These are phyloP conservation scores for Apiospora koreana DNA, from an alignment of 2,329 filamentous ascomycete species.

Conservation along the genomic window DNA sequence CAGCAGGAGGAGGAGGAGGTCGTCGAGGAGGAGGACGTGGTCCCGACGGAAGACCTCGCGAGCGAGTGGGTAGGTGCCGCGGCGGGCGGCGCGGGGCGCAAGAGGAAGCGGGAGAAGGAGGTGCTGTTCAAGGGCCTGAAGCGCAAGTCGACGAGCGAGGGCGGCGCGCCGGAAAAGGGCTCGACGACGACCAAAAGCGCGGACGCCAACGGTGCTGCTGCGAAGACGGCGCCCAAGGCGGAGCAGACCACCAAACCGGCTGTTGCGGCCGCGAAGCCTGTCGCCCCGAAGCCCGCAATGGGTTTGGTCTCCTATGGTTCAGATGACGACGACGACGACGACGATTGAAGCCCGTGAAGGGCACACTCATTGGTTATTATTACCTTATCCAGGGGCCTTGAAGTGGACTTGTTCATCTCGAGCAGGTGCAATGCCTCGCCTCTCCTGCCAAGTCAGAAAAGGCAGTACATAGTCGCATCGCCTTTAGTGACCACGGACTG, in stretches of 20 bases:
- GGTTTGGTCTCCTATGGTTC: constrained; percentile 59
- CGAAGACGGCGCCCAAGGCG: neutral
- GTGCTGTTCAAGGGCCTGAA: constrained; percentile 33
- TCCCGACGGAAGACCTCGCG: constrained; percentile 11
- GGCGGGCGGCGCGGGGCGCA: constrained; percentile 32
- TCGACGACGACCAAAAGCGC: neutral
- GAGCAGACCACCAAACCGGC: neutral
- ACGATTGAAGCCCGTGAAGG: constrained; percentile 18
- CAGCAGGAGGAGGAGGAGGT: constrained; percentile 22
- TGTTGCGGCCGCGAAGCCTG: constrained; percentile 13
- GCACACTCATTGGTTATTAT: neutral
- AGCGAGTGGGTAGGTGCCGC: constrained; percentile 32
- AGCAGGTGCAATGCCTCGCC: neutral
- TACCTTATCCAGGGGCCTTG: neutral
- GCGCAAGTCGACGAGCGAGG: constrained; percentile 37
- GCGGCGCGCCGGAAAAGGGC: constrained; percentile 27
- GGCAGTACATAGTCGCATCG: neutral
- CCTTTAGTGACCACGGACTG: neutral
- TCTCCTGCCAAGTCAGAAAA: neutral
- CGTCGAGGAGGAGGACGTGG: constrained; percentile 24
- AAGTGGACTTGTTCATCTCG: neutral
- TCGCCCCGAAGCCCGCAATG: constrained; percentile 30
- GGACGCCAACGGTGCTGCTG: neutral
- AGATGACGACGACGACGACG: constrained; percentile 50
- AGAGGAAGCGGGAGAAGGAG: constrained; percentile 39